phyloP scores from a whole-genome alignment of 208 protist species.

The Acanthamoeba sp. region DNA sequence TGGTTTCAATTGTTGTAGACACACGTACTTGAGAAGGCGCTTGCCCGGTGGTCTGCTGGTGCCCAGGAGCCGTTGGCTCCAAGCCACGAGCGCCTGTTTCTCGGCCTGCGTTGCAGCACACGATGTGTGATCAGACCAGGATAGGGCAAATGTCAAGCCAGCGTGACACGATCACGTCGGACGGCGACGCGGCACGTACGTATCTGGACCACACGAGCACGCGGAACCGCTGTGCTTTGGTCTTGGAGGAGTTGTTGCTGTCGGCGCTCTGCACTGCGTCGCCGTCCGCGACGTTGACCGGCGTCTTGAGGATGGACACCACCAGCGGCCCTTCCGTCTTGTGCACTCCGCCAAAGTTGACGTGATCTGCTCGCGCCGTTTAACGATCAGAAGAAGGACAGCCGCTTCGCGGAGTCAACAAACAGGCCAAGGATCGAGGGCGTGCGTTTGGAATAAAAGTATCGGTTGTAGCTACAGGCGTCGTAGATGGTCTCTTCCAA shows the following conservation, averaged over 20 bases:
- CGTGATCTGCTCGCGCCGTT: background rate
- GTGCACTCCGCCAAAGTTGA: conserved; percentile 23
- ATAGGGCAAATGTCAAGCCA: no score
- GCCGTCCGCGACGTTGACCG: background rate
- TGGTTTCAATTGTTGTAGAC: no score
- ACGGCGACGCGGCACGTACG: background rate
- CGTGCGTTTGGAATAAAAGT: conserved; percentile 2
- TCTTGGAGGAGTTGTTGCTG: background rate
- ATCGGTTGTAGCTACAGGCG: background rate
- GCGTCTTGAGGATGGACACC: background rate
- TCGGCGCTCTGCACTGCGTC: background rate
- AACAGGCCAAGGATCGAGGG: no score
- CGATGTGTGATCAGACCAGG: no score
- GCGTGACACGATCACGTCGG: no score
- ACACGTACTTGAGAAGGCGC: background rate
- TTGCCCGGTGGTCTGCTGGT: background rate
- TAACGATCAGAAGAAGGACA: background rate
- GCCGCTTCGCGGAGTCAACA: background rate
- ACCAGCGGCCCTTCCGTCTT: background rate
- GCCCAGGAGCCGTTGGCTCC: background rate
- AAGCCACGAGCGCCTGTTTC: background rate
- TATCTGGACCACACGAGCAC: conserved; percentile 3
- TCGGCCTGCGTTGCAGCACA: no score
- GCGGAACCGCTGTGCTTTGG: background rate
- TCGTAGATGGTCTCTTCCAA: background rate